phyloP scores from a whole-genome alignment of 1,284 basidiomycete species.

The Ustilago bromivora region DNA sequence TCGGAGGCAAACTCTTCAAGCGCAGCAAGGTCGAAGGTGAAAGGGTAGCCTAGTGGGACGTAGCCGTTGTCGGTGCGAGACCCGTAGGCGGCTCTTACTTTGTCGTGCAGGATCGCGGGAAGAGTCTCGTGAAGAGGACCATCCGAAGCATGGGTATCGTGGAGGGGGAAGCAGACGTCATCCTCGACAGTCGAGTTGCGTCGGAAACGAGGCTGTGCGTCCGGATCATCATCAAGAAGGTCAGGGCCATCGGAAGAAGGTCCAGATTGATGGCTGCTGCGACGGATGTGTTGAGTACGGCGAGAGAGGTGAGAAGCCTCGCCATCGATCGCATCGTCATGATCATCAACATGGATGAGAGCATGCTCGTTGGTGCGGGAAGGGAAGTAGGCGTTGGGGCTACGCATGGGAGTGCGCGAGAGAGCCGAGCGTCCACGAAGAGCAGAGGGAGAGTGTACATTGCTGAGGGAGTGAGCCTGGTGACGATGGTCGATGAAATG shows the following conservation, averaged over 20 bases:
- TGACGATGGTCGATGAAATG: conserved; percentile 69
- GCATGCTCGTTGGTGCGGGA: conserved; percentile 31
- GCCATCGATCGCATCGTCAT: conserved; percentile 25
- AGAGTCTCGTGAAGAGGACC: conserved; percentile 22
- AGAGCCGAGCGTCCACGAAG: conserved; percentile 40
- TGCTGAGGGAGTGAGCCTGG: conserved; percentile 63
- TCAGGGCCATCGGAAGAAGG: conserved; percentile 16
- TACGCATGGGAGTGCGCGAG: conserved; percentile 44
- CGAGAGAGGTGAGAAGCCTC: conserved; percentile 48
- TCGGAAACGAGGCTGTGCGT: conserved; percentile 38
- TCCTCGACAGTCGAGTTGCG: conserved; percentile 58
- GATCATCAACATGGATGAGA: conserved; percentile 46
- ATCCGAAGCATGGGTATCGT: conserved; percentile 31
- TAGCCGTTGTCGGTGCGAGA: conserved; percentile 23
- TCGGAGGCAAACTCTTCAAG: conserved; percentile 64
- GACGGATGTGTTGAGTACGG: conserved; percentile 21
- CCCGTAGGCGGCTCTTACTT: conserved; percentile 26
- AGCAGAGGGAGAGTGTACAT: conserved; percentile 58
- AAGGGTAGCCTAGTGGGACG: conserved; percentile 63
- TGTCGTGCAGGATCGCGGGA: conserved; percentile 26
- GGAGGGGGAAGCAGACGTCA: conserved; percentile 68
- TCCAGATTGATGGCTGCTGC: conserved; percentile 31
- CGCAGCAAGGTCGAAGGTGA: conserved; percentile 62
- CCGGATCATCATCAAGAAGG: conserved; percentile 19
- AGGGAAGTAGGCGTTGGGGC: conserved; percentile 42